Evolutionary conservation across 169 alveolate species (phyloP), one percentile per base, ranked within the genome.

Genomic region (Babesia bigemina): DNA sequence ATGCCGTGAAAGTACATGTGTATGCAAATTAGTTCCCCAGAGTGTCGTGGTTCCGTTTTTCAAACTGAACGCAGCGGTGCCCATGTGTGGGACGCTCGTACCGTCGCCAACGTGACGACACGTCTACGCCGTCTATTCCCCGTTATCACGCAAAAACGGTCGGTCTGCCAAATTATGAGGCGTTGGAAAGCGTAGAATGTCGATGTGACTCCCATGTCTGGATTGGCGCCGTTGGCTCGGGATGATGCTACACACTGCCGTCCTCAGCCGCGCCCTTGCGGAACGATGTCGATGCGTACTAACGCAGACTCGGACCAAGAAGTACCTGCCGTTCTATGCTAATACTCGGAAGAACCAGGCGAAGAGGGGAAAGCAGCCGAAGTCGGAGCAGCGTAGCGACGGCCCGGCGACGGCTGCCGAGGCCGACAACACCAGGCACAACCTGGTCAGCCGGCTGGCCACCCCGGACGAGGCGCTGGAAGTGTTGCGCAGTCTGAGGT

Each of bases 261-360:
- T 28, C 17, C 29, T 49, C 24, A n/a, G 19, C 19, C n/a, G 33
- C 52, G 39, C 65, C 45, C 10, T 52, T 16, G 33, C 29, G 56
- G 28, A 14, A 9, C 39, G 26, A 4, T 53, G 22, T 21, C 19
- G 17, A 29, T 67, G 76, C 47, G 3, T 55, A 0, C 53, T 11
- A 4, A 10, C 12, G 28, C 76, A 67, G 24, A 44, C 57, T 2
- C 12, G 76, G 29, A 9, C n/a, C 22, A 67, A 67, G 56, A 67
- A 67, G 65, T 67, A 67, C 58, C 65, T 67, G 4, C 76, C 76
- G 3, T 67, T 67, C 65, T 67, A 67, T 22, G 12, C 48, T 2
- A 65, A 28, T 1, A 36, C 29, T 7, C 29, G 28, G 24, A 67
- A 67, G 48, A 49, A 53, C 36, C 44, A 63, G 29, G 63, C 57